Evolutionary conservation across 2,329 filamentous ascomycete species (phyloP).

Genomic region (Lasiodiplodia hormozganensis): DNA sequence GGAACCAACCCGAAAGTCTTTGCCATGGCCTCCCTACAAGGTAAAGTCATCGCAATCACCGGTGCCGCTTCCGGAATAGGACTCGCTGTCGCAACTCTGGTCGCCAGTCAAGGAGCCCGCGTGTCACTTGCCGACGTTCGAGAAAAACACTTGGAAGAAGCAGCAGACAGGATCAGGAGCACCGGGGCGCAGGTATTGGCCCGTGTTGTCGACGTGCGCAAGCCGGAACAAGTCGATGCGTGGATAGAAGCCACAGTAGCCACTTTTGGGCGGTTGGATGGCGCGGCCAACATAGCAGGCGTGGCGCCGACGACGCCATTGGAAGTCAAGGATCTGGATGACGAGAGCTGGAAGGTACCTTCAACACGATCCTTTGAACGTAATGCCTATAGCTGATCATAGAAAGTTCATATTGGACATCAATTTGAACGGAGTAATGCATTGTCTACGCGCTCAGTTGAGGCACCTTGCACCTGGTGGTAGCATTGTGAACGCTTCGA

Average conservation of each 20-base stretch:
- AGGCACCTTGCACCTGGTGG: background rate
- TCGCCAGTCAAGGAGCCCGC: background rate
- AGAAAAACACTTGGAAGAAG: background rate
- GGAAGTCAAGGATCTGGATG: background rate
- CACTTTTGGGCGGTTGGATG: background rate
- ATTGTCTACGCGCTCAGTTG: background rate
- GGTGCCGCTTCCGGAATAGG: background rate
- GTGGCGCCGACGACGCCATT: background rate
- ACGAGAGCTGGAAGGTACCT: background rate
- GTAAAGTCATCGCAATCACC: background rate
- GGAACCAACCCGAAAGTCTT: background rate
- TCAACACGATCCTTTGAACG: background rate
- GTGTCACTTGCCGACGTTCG: background rate
- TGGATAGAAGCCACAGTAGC: background rate
- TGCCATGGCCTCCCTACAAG: background rate
- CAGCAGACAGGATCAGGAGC: background rate
- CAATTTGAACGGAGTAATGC: background rate
- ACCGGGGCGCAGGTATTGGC: background rate
- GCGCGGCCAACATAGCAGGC: background rate
- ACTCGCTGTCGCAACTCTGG: background rate
- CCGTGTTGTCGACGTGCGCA: background rate
- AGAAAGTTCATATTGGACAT: background rate
- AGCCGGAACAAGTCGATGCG: background rate
- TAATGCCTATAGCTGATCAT: background rate
- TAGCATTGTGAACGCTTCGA: background rate